These are phyloP conservation scores for Coemansia reversa DNA, from an alignment of 192 early-diverging fungal genomes.

Conservation along the genomic window DNA sequence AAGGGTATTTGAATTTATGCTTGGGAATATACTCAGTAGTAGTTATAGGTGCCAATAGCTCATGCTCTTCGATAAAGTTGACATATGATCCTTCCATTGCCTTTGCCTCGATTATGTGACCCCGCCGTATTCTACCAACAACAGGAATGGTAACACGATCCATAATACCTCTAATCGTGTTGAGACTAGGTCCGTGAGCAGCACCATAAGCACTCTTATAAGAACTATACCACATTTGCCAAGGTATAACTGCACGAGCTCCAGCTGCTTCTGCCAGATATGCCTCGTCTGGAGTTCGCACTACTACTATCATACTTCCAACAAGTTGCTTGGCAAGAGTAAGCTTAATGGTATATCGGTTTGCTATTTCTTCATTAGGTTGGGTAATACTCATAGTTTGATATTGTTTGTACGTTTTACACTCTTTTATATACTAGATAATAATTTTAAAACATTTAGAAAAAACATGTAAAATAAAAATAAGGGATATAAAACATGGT, in stretches of 20 bases:
- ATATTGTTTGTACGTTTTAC: neutral
- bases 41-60: conserved; percentile 61
- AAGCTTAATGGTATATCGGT: neutral
- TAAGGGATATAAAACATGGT: neutral
- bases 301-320: neutral
- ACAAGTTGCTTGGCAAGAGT: neutral
- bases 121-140: conserved; percentile 93
- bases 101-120: conserved; percentile 95
- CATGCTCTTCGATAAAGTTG: conserved; percentile 24
- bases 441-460: neutral
- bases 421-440: neutral
- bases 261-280: neutral
- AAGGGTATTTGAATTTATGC: neutral
- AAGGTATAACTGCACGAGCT: neutral
- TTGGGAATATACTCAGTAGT: conserved; percentile 71
- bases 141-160: conserved; percentile 91
- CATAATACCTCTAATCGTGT: conserved; percentile 79
- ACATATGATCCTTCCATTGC: conserved; percentile 12
- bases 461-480: neutral
- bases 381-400: neutral
- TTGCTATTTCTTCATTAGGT: neutral
- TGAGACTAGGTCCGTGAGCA: neutral
- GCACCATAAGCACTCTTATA: neutral
- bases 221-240: neutral
- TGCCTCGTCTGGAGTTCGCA: neutral